Evolutionary conservation across 495 filamentous ascomycete species (phyloP).

Genomic region (Articulospora tetracladia): DNA sequence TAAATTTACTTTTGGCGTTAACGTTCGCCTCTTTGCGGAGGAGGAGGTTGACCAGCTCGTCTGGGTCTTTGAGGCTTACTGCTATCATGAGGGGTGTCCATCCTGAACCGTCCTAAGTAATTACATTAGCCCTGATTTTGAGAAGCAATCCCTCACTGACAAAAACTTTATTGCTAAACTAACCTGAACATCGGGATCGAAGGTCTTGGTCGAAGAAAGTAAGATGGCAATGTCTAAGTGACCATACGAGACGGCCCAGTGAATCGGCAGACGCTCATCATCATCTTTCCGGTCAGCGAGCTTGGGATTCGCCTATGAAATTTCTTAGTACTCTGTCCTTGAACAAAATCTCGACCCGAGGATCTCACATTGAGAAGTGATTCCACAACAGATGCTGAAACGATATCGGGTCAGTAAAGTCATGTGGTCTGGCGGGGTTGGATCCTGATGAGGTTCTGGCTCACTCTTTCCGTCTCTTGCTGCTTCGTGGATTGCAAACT

Average conservation of each 20-base stretch:
- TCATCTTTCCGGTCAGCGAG: constrained; percentile 72
- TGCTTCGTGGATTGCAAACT: constrained; percentile 86
- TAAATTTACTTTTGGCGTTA: constrained; percentile 53
- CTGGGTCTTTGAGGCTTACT: constrained; percentile 68
- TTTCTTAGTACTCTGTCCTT: background rate
- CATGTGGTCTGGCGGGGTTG: constrained; percentile 4
- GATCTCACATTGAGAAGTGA: constrained; percentile 64
- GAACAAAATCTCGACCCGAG: constrained; percentile 29
- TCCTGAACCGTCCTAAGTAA: constrained; percentile 71
- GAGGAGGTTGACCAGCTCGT: constrained; percentile 67
- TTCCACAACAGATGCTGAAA: constrained; percentile 67
- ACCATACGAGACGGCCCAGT: constrained; percentile 92
- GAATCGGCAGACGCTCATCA: constrained; percentile 87
- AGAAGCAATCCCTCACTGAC: background rate
- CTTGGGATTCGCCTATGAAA: constrained; percentile 69
- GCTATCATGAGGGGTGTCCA: constrained; percentile 98
- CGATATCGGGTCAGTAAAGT: constrained; percentile 11
- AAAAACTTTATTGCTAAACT: constrained; percentile 2
- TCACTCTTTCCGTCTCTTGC: constrained; percentile 82
- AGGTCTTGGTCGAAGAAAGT: constrained; percentile 63
- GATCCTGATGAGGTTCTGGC: constrained; percentile 17
- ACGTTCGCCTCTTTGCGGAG: constrained; percentile 81
- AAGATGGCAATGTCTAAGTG: constrained; percentile 69
- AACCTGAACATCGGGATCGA: constrained; percentile 86
- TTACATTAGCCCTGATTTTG: constrained; percentile 1